Base-by-base conservation (phyloP, 2,329 filamentous ascomycete genomes). In the Thielaviopsis ethacetica region DNA sequence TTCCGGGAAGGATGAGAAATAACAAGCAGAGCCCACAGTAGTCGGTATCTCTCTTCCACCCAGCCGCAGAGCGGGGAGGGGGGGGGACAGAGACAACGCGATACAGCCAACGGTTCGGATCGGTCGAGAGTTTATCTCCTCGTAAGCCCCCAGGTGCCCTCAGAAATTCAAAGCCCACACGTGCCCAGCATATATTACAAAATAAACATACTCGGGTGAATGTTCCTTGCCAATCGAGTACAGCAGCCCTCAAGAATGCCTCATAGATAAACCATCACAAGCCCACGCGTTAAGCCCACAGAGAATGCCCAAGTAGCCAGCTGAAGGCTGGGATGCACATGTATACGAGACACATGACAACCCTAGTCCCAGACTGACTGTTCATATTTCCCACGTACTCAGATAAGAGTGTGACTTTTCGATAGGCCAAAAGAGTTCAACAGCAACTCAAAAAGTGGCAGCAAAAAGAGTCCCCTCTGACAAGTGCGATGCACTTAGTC, bases 401-500 rank as follows among this genome's bases (percentile, higher is more conserved):
- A 49, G n/a, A 19, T 21, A 49, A 49, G 44, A 49, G 44, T 5
- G 44, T 49, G 44, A n/a, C 9, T 49, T 21, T 49, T 49, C 44
- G 44, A 49, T 49, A 49, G 44, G n/a, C 44, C 44, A 49, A n/a
- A 47, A n/a, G 15, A 19, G n/a, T 19, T 13, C n/a, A 21, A 10
- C 15, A 5, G 3, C 44, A n/a, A 19, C 6, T 49, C 44, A 49
- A 21, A 21, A 21, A n/a, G 44, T 19, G 44, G n/a, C 44, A 49
- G 44, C n/a, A 10, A n/a, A n/a, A 17, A 19, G 15, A 49, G 15
- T 9, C 44, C 54, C 41, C 41, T n/a, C 13, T n/a, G 38, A 44
- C 30, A 44, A 44, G 15, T n/a, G 38, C 38, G n/a, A 44, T 22
- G n/a, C 54, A 57, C 27, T 59, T 63, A 63, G 49, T 72, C 73